Evolutionary conservation across 2,329 filamentous ascomycete genomes (phyloP), one percentile per base, ranked within the genome.

Genomic region (Acephala macrosclerotiorum): DNA sequence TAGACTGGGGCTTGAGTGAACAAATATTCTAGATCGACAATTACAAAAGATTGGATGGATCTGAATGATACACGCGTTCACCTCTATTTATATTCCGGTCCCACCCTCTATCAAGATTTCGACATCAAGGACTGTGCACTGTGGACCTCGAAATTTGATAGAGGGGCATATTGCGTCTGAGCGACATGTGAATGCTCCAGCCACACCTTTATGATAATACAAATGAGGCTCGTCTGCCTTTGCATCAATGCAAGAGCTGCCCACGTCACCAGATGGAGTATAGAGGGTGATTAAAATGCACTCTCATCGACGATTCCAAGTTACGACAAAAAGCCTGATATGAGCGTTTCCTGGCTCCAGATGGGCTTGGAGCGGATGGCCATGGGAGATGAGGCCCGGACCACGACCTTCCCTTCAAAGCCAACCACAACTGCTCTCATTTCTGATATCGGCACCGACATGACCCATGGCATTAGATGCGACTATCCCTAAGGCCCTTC

Each of bases 61-160:
- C 29, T 35, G 11, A 12, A 5, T 22, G 33, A 62, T 42, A 58
- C 55, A 65, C 61, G 58, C 61, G 65, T 64, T 38, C 35, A 57
- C 35, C 55, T 45, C 61, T 67, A 64, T 64, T 59, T 62, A 60
- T 64, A 60, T 56, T 64, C 47, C 9, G 11, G 35, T 22, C 49
- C 59, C 42, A 64, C 56, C 14, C 20, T 40, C 55, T 51, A 25
- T 33, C 47, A 53, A 55, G 45, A 49, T n/a, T 60, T 12, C 38
- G 22, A 36, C 16, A 51, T 64, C 38, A 58, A 47, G 55, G 51
- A 33, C 51, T n/a, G 33, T 55, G 33, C 35, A 9, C 20, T 18
- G 51, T 38, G 55, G 55, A 57, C 29, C 7, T 38, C 55, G n/a
- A 40, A 57, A 57, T 57, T 47, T 29, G 53, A 29, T 14, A 20